Evolutionary conservation across 2,329 filamentous ascomycete genomes (phyloP), one percentile per base, ranked within the genome.

Genomic region (Colletotrichum tabaci): DNA sequence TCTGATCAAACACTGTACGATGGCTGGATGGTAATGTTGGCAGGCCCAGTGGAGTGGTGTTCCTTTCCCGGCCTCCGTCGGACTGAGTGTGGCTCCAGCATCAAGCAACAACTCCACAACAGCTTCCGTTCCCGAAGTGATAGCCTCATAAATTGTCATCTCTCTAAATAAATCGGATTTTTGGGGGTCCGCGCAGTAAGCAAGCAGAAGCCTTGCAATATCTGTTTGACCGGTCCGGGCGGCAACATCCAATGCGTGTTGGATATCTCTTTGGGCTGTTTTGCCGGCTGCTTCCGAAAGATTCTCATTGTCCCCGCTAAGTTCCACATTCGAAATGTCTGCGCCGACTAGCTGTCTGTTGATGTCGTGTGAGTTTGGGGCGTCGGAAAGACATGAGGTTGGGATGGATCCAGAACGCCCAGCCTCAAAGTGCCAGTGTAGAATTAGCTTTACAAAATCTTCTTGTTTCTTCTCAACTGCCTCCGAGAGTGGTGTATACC

Each of bases 51-150:
- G n/a, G 18, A 49, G 46, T 23, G 9, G 46, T 4, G 46, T 49
- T 10, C n/a, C 12, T 10, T 49, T 1, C n/a, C 2, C 2, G 2
- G 1, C 12, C 5, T 4, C n/a, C n/a, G 18, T 1, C 21, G 10
- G 46, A 49, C 21, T 49, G 9, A 23, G 10, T 4, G 2, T 4
- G 10, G 46, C 46, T 13, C 46, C 46, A 12, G 10, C 2, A 49
- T 49, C 46, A 4, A 49, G n/a, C 9, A 49, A 23, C n/a, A 49
- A 8, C 9, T 21, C 18, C 21, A 23, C 3, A 49, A 5, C 46
- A 23, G 46, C 9, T 49, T 49, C 46, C 10, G 3, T 21, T 23
- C n/a, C 10, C 3, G 18, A n/a, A n/a, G n/a, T n/a, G n/a, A n/a
- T n/a, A n/a, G n/a, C n/a, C n/a, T n/a, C n/a, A n/a, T n/a, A n/a